These are phyloP conservation scores for Pythium periplocum DNA, from an alignment of 352 stramenopile species.

Conservation along the genomic window DNA sequence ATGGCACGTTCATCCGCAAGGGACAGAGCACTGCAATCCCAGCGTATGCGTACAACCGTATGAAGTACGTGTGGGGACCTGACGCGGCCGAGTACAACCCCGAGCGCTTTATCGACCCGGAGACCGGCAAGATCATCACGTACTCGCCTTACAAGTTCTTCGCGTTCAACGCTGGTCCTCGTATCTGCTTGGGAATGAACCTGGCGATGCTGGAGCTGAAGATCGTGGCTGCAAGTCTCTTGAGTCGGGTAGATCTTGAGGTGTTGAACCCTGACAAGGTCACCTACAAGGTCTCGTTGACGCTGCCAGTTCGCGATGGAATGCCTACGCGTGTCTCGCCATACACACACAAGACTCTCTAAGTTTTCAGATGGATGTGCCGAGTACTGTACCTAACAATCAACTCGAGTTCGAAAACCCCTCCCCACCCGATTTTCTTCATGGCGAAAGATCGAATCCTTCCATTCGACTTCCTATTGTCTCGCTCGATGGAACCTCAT, in stretches of 20 bases:
- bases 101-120: conserved; percentile 53
- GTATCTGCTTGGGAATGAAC: conserved; percentile 63
- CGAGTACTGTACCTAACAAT: no score
- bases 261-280: conserved; percentile 24
- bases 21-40: conserved; percentile 27
- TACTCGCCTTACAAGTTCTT: conserved; percentile 64
- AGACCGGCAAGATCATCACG: conserved; percentile 20
- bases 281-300: conserved; percentile 50
- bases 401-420: not conserved
- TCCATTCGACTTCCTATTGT: no score
- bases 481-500: no score
- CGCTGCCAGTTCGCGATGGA: conserved; percentile 30
- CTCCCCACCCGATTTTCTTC: conserved; percentile 31
- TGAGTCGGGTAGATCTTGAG: conserved; percentile 55
- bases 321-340: no score
- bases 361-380: conserved; percentile 9
- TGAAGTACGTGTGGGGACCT: conserved; percentile 50
- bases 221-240: conserved; percentile 44
- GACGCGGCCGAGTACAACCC: conserved; percentile 59
- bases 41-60: conserved; percentile 50
- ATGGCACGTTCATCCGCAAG: conserved; percentile 52
- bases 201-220: conserved; percentile 85
- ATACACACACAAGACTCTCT: conserved; percentile 18
- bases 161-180: conserved; percentile 65
- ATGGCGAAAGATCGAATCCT: no score